Percentiles rank a stretch among this genome's conserved stretches.
phyloP scores from a whole-genome alignment of 495 filamentous ascomycete species.

The Annulohypoxylon nitens region DNA sequence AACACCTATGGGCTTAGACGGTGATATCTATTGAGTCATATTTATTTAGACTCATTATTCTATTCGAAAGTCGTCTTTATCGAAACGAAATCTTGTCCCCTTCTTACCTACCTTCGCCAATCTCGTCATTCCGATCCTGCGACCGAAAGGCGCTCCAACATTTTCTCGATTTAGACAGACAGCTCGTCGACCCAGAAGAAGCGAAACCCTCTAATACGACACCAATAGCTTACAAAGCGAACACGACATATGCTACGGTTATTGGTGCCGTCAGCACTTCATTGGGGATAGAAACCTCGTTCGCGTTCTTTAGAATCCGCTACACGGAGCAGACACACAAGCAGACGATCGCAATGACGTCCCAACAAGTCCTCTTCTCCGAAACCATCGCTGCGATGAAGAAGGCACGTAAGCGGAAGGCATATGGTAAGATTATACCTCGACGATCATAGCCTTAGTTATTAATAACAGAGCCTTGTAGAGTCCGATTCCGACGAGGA shows the following conservation, averaged over 20 bases:
- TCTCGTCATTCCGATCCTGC: constrained; percentile 36
- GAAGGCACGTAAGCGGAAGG: constrained; percentile 72
- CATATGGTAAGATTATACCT: constrained; percentile 63
- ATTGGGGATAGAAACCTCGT: constrained; percentile 8
- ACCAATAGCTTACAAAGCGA: not conserved
- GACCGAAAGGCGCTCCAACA: constrained; percentile 25
- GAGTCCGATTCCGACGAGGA: constrained; percentile 89
- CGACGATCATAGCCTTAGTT: constrained; percentile 13
- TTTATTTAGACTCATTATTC: not conserved
- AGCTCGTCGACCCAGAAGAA: not conserved
- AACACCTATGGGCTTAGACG: not conserved
- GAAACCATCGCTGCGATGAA: constrained; percentile 85
- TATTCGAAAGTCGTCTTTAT: constrained; percentile 3
- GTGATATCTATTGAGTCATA: not conserved
- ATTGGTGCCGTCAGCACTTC: not conserved
- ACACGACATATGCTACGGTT: not conserved
- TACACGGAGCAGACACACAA: constrained; percentile 16
- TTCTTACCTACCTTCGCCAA: constrained; percentile 12
- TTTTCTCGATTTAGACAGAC: constrained; percentile 17
- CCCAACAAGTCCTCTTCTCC: constrained; percentile 75
- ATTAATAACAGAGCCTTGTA: constrained; percentile 53
- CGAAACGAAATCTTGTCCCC: not conserved
- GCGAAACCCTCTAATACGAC: not conserved
- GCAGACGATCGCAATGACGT: constrained; percentile 69
- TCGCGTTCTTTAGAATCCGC: constrained; percentile 15